phyloP scores from a whole-genome alignment of 345 rosid genomes.

The Eucalyptus curtisii region DNA sequence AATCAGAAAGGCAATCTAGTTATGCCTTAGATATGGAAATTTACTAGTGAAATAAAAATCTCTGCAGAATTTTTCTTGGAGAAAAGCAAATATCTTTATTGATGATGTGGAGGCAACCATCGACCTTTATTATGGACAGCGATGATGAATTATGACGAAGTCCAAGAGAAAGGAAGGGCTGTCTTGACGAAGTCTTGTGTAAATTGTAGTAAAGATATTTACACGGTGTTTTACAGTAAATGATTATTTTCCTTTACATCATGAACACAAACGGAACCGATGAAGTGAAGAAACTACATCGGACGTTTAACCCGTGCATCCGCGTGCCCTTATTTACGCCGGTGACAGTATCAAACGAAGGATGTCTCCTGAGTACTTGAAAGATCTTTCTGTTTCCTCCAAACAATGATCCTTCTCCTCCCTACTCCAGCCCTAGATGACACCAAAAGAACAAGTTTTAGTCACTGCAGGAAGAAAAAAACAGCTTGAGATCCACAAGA shows the following conservation, averaged over 20 bases:
- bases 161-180: not conserved
- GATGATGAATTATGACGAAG: not conserved
- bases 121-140: not conserved
- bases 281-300: not conserved
- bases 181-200: not conserved
- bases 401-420: slow-evolving; percentile 42
- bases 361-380: slow-evolving; percentile 27
- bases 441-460: not conserved
- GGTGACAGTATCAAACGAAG: slow-evolving; percentile 16
- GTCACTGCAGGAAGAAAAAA: not conserved
- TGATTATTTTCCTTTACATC: not conserved
- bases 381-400: slow-evolving; percentile 30
- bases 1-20: not conserved
- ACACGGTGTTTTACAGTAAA: not conserved
- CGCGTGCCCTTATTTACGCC: not conserved
- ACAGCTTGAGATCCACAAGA: not conserved
- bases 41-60: not conserved
- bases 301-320: not conserved
- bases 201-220: not conserved
- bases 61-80: too few relatives aligned
- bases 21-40: not conserved
- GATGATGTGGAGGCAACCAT: not conserved
- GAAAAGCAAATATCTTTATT: not conserved
- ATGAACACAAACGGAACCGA: not conserved
- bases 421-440: slow-evolving; percentile 57